A percentile compares a stretch with the other conserved stretches of the same genome.
Evolutionary conservation across 192 early-diverging fungal species (phyloP).

Genomic region (Pilobolus umbonatus): DNA sequence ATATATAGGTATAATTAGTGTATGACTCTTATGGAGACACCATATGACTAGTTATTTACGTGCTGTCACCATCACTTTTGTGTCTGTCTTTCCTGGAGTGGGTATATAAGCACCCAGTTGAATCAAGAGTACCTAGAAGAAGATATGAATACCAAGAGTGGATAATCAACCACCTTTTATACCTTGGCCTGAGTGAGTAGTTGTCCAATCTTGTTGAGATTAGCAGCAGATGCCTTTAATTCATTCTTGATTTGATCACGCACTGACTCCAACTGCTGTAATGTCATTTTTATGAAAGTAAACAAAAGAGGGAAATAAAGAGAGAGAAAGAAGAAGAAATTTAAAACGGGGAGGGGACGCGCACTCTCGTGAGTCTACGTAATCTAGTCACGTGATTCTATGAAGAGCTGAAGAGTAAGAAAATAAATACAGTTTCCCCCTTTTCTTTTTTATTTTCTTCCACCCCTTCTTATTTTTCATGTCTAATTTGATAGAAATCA

Average conservation of each 20-base stretch:
- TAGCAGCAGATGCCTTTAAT: constrained; percentile 53
- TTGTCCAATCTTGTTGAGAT: constrained; percentile 66
- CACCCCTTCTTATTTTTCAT: constrained; percentile 8
- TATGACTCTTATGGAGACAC: not conserved
- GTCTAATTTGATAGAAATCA: constrained; percentile 41
- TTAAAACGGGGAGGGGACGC: not conserved
- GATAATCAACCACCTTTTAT: too few species aligned
- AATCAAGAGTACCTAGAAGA: constrained; percentile 43
- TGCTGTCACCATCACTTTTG: constrained; percentile 46
- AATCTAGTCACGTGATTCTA: too few species aligned
- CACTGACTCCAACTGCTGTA: constrained; percentile 38
- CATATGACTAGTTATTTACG: constrained; percentile 36
- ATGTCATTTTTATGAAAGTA: constrained; percentile 10
- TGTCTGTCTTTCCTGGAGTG: constrained; percentile 32
- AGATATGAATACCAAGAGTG: not conserved
- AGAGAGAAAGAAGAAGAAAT: not conserved
- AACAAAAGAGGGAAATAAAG: not conserved
- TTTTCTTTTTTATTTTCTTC: not conserved
- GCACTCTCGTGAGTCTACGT: too few species aligned
- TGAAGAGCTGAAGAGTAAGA: too few species aligned
- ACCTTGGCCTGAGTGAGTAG: constrained; percentile 70
- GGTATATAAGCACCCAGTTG: constrained; percentile 46
- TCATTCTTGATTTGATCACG: constrained; percentile 66
- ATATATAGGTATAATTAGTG: not conserved
- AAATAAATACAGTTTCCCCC: not conserved